phyloP scores from a whole-genome alignment of 108 stramenopile species.

The Cyclotella distinguenda region DNA sequence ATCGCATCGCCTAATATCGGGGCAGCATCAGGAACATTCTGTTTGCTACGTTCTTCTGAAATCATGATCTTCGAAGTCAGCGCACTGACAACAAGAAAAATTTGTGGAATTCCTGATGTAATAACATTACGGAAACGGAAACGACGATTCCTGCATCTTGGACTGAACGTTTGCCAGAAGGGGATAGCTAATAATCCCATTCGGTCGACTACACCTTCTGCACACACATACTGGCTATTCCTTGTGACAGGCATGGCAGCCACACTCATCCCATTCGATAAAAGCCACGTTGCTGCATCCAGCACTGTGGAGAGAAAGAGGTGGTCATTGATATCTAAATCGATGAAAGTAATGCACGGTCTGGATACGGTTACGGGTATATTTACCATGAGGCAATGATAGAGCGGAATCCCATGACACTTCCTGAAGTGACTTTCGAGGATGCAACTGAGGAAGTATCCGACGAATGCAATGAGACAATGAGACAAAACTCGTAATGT shows the following conservation, averaged over 20 bases:
- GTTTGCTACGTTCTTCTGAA: not conserved
- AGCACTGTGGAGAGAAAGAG: conserved; percentile 18
- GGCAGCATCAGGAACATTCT: conserved; percentile 5
- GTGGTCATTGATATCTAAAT: not conserved
- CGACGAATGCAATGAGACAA: conserved; percentile 40
- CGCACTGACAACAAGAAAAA: conserved; percentile 40
- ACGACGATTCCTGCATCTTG: conserved; percentile 19
- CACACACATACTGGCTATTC: conserved; percentile 52
- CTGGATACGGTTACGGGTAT: not conserved
- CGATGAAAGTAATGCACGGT: not conserved
- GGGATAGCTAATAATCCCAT: conserved; percentile 56
- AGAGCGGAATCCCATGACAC: conserved; percentile 70
- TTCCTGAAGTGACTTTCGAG: conserved; percentile 66
- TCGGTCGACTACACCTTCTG: conserved; percentile 35
- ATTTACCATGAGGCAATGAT: conserved; percentile 43
- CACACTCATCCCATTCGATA: conserved; percentile 54
- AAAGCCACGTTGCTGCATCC: conserved; percentile 64
- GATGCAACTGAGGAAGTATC: conserved; percentile 57
- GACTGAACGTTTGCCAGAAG: conserved; percentile 68
- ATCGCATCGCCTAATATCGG: conserved; percentile 41
- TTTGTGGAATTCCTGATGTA: conserved; percentile 23
- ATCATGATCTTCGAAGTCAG: conserved; percentile 26
- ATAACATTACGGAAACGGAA: conserved; percentile 42
- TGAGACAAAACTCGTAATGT: conserved; percentile 32
- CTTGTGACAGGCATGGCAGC: conserved; percentile 56